Base-by-base conservation (phyloP, 768 basidiomycete genomes). In the Rhodotorula toruloides region DNA sequence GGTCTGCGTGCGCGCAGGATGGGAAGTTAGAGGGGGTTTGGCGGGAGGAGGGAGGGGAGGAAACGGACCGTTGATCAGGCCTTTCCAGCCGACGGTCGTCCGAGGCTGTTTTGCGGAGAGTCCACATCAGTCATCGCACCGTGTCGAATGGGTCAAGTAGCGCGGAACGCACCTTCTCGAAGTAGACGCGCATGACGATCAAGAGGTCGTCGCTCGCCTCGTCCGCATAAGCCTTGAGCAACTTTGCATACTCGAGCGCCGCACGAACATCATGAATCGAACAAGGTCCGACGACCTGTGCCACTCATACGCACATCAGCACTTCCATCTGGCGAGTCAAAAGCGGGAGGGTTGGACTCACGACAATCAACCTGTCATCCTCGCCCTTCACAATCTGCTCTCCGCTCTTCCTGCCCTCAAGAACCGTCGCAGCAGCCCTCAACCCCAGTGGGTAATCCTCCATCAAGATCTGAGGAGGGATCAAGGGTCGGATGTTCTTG, bases 61-160 rank as follows among this genome's bases (percentile, higher is more conserved):
- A 19, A 22, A 44, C 76, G 48, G 17, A 79, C 79, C 92, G 76
- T 97, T 98, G 79, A 98, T 97, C 68, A 98, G 84, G 43, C 94
- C 94, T 78, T 99, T 99, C 94, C 94, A 99, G 34, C 96, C 96
- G 54, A 98, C 88, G 0, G 94, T 97, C 12, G 94, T 98, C 37
- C 94, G 68, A 1, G 80, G 81, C 74, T 79, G 76, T 34, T 27
- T 25, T 17, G 27, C 39, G 16, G 25, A 5, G n/a, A 19, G 25
- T 27, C 36, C n/a, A 16, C 32, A 14, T 44, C 43, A 22, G 21
- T 34, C 49, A 48, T n/a, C 21, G n/a, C n/a, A n/a, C n/a, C n/a
- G n/a, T n/a, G n/a, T n/a, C n/a, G n/a, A n/a, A n/a, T n/a, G n/a
- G n/a, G n/a, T n/a, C n/a, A n/a, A n/a, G n/a, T n/a, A 39, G 25